Base-by-base conservation (phyloP, 768 basidiomycete genomes). In the Lactarius psammicola region DNA sequence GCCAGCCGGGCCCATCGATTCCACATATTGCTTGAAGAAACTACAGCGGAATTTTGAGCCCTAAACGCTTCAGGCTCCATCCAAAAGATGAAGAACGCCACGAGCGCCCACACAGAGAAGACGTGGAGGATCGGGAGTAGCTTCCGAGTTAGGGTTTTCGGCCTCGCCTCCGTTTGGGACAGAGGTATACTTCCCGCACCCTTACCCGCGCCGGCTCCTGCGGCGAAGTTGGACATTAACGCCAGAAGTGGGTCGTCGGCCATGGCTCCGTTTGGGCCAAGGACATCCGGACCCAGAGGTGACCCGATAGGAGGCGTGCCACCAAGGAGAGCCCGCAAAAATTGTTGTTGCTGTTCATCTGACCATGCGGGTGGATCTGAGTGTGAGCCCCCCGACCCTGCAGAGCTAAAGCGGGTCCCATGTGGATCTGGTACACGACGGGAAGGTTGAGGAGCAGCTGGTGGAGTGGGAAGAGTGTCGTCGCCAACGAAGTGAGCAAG, bases 81-180 rank as follows among this genome's bases (percentile, higher is more conserved):
- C 77, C 81, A 87, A 15, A 91, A 64, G 7, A 89, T 82, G 72
- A 91, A 92, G 73, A 85, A 88, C 5, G 81, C 82, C 54, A 92
- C 74, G 62, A 94, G 74, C 28, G 74, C 73, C 86, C 90, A 89
- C 74, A 86, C 82, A 9, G 83, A 80, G 13, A 86, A 51, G 30
- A 90, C 70, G 73, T 93, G 91, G 28, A 91, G 60, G 65, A 91
- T 71, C 0, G 89, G 89, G 73, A 89, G 75, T 42, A 87, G 71
- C 66, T 85, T 88, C 69, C 88, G 87, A 38, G 86, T 58, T 17
- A 75, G 75, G 33, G 86, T 81, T 68, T 75, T 75, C 28, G 75
- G 73, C 62, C 71, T 74, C 26, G 70, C 67, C 20, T 72, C 63
- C 31, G 64, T 38, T 40, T 68, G 42, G 28, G 68, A 11, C 33